Evolutionary conservation across 1,284 basidiomycete species (phyloP).

Genomic region (Paramarasmius palmivorus): DNA sequence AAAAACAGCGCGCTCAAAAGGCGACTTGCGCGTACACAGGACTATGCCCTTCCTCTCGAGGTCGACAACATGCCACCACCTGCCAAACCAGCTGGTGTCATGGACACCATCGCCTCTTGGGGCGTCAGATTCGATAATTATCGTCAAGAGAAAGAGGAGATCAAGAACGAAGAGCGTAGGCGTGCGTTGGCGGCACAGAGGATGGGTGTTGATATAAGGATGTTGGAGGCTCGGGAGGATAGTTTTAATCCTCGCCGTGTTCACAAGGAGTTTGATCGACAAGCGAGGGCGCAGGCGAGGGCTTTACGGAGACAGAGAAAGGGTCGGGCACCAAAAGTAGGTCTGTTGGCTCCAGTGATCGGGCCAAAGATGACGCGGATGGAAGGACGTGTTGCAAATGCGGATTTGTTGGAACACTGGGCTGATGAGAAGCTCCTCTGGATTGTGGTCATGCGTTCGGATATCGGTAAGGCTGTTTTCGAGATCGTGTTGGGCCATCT

Average conservation of each 20-base stretch:
- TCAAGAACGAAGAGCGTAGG: constrained; percentile 15
- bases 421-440: constrained; percentile 19
- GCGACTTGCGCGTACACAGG: constrained; percentile 17
- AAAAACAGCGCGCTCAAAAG: not conserved
- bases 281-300: not conserved
- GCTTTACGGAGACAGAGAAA: not conserved
- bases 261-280: not conserved
- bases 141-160: constrained; percentile 14
- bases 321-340: not conserved
- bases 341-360: not conserved
- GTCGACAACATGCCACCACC: constrained; percentile 16
- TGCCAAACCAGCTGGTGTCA: constrained; percentile 18
- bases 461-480: constrained; percentile 10
- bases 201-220: constrained; percentile 2
- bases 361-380: constrained; percentile 6
- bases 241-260: not conserved
- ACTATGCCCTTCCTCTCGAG: constrained; percentile 15
- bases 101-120: constrained; percentile 20
- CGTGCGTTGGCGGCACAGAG: constrained; percentile 8
- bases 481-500: not conserved
- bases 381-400: constrained; percentile 18
- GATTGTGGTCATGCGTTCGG: constrained; percentile 23
- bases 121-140: constrained; percentile 20
- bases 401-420: constrained; percentile 23
- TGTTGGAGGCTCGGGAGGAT: not conserved